Percentiles rank a stretch among this genome's conserved stretches.
phyloP scores from a whole-genome alignment of 768 basidiomycete genomes.

The Mycena maculata region DNA sequence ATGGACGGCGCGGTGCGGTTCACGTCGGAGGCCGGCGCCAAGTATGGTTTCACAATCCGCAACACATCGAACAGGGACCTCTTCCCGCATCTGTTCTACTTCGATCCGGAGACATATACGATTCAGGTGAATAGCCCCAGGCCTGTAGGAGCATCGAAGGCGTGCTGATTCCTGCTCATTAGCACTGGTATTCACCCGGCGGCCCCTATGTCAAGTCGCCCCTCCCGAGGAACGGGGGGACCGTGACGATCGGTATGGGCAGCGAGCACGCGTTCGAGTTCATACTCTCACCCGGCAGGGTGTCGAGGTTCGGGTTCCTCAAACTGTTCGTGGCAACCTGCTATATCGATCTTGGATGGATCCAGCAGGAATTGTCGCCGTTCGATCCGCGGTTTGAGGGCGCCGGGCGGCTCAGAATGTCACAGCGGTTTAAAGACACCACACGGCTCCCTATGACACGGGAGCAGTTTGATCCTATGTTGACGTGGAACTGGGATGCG shows the following conservation, averaged over 20 bases:
- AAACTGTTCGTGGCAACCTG: background rate
- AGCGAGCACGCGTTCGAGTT: background rate
- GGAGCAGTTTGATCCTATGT: too few relatives aligned
- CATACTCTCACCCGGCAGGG: background rate
- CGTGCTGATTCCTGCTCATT: background rate
- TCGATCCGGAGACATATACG: conserved; percentile 4
- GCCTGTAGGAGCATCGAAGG: background rate
- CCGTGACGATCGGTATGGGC: background rate
- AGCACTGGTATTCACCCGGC: background rate
- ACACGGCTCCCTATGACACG: too few relatives aligned
- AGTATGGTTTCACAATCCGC: too few relatives aligned
- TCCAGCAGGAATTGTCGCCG: background rate
- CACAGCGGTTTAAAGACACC: too few relatives aligned
- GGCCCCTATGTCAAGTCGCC: background rate
- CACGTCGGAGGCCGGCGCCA: background rate
- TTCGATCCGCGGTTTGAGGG: too few relatives aligned
- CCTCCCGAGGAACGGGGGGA: background rate
- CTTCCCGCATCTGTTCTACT: conserved; percentile 14
- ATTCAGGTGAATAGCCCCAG: background rate
- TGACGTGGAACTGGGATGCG: too few relatives aligned
- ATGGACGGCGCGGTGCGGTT: background rate
- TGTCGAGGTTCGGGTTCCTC: background rate
- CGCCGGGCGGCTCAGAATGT: too few relatives aligned
- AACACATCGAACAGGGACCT: background rate
- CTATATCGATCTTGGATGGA: background rate